Base-by-base conservation (phyloP, 345 rosid genomes). In the Euphorbia tirucalli region DNA sequence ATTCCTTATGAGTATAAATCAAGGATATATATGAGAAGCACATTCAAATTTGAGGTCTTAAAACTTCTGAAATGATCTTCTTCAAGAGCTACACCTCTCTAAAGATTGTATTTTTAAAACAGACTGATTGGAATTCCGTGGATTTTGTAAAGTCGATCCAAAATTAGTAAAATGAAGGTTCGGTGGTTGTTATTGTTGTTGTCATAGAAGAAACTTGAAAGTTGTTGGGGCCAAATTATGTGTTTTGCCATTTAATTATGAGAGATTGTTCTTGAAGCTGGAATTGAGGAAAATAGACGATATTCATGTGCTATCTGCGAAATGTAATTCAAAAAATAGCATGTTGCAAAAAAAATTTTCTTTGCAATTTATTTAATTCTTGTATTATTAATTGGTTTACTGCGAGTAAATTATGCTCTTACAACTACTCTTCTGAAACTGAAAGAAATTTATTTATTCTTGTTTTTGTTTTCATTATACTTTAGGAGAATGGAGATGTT, bases 401-500 rank as follows among this genome's bases (percentile, higher is more conserved):
- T 32, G 11, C 0, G 39, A n/a, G 28, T 35, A 60, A 43, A 11
- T 52, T 6, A 13, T 16, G 41, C 13, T 0, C 43, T 4, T 28
- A 16, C 13, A 14, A 66, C 24, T 61, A 14, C 30, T 37, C 18
- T 63, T 18, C 18, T 19, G 24, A 25, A 31, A 65, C 14, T 44
- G 21, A n/a, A 7, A 65, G 18, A 65, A 57, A 31, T 41, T 66
- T 73, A 27, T 54, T 65, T n/a, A n/a, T n/a, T n/a, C n/a, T n/a
- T n/a, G n/a, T n/a, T n/a, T n/a, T n/a, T 76, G 41, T 7, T 22
- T 21, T 67, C 68, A 14, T 59, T 70, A 73, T 52, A 71, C 28
- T 71, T 58, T 68, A 94, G 99, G 97, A 89, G 72, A 89, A 89
- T 80, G 97, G 91, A 78, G 93, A 88, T 69, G 74, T 80, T 69